Conservation (phyloP, 139 green algal species). For the Tetraselmis striata region DNA sequence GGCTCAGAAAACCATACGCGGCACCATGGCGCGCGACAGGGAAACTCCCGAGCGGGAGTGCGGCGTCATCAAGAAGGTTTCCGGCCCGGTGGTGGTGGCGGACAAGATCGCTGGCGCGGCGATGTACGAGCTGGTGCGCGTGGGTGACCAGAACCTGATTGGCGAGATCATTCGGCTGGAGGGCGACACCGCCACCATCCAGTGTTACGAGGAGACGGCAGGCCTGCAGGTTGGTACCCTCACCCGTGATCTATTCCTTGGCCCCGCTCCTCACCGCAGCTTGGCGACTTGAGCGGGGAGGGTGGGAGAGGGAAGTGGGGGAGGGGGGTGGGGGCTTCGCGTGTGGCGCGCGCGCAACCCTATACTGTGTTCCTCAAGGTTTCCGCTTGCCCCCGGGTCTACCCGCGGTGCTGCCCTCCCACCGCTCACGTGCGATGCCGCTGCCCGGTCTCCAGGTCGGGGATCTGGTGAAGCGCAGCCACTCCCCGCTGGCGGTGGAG, state of each 20-base stretch:
- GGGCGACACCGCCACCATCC: conserved; percentile 93
- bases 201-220: conserved; percentile 34
- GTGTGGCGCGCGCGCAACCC: too few species aligned
- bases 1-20: too few species aligned
- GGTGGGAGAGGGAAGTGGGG: too few species aligned
- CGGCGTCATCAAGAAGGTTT: conserved; percentile 77
- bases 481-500: conserved; percentile 86
- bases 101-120: conserved; percentile 87
- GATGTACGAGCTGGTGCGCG: conserved; percentile 99
- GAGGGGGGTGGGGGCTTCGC: too few species aligned
- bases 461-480: neutral
- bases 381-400: too few species aligned
- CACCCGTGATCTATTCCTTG: too few species aligned
- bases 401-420: too few species aligned
- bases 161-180: conserved; percentile 99
- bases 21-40: neutral
- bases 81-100: conserved; percentile 94
- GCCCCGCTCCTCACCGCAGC: too few species aligned
- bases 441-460: neutral
- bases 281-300: too few species aligned
- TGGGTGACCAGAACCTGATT: conserved; percentile 90
- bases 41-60: neutral
- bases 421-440: too few species aligned
- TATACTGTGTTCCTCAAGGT: too few species aligned
- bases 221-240: conserved; percentile 1